These are phyloP conservation scores for Colletotrichum sp. DNA, from an alignment of 2,329 filamentous ascomycete genomes.

Conservation along the genomic window DNA sequence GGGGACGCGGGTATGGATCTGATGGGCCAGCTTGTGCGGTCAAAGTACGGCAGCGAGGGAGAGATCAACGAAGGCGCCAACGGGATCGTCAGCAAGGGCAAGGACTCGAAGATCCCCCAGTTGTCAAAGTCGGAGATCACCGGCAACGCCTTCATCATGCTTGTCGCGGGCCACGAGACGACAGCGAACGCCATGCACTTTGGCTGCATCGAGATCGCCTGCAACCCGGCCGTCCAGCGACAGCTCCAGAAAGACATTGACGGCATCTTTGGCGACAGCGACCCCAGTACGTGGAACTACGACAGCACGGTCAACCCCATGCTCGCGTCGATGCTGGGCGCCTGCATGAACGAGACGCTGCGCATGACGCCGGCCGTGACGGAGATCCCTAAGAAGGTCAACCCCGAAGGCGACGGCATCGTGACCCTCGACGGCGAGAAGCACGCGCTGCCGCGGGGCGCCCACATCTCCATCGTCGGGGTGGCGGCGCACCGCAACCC, in stretches of 20 bases:
- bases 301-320: conserved; percentile 69
- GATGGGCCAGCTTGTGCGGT: conserved; percentile 55
- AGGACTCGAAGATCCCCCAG: conserved; percentile 33
- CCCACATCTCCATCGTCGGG: conserved; percentile 60
- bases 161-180: conserved; percentile 81
- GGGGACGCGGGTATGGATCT: conserved; percentile 55
- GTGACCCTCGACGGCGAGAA: conserved; percentile 64
- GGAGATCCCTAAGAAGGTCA: conserved; percentile 72
- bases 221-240: conserved; percentile 67
- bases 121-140: conserved; percentile 71
- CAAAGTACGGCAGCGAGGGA: conserved; percentile 38
- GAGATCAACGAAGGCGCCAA: conserved; percentile 15
- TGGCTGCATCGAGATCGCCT: conserved; percentile 70
- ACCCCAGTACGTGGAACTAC: conserved; percentile 72
- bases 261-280: conserved; percentile 61
- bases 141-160: conserved; percentile 73
- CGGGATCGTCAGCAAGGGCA: conserved; percentile 4
- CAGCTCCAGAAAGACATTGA: conserved; percentile 74
- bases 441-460: conserved; percentile 61
- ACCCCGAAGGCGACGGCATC: conserved; percentile 54
- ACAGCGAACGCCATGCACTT: conserved; percentile 80
- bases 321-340: conserved; percentile 73
- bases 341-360: conserved; percentile 79
- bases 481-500: conserved; percentile 70
- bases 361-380: conserved; percentile 75